Evolutionary conservation across 1,139 yeast genomes (phyloP).

Genomic region (Blastobotrys elegans): DNA sequence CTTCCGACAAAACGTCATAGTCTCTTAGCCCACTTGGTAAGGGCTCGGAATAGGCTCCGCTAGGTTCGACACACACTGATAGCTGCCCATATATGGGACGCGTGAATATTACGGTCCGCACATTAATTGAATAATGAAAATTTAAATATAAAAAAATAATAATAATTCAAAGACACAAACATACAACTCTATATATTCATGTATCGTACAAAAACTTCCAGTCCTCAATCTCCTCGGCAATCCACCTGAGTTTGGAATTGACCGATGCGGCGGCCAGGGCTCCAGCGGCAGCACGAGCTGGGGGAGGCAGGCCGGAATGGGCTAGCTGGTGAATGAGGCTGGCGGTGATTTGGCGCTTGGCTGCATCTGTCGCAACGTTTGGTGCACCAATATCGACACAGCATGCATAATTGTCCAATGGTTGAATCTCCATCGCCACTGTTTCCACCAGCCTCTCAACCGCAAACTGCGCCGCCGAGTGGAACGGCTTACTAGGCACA

Average conservation of each 20-base stretch:
- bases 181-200: too few relatives aligned
- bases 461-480: slow-evolving; percentile 22
- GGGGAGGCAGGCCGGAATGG: slow-evolving; percentile 27
- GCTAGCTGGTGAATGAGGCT: slow-evolving; percentile 23
- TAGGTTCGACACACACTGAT: too few relatives aligned
- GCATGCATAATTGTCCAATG: slow-evolving; percentile 4
- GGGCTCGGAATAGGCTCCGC: too few relatives aligned
- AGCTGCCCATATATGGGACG: too few relatives aligned
- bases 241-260: slow-evolving; percentile 31
- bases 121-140: too few relatives aligned
- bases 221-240: slow-evolving; percentile 36
- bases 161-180: too few relatives aligned
- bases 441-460: slow-evolving; percentile 24
- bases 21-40: too few relatives aligned
- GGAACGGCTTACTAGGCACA: slow-evolving; percentile 18
- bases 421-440: slow-evolving; percentile 15
- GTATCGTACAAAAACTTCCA: slow-evolving; percentile 33
- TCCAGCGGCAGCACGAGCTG: slow-evolving; percentile 27
- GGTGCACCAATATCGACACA: slow-evolving; percentile 13
- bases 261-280: slow-evolving; percentile 24
- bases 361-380: neutral
- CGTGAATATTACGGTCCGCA: too few relatives aligned
- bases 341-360: slow-evolving; percentile 7
- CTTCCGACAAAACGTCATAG: too few relatives aligned
- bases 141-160: too few relatives aligned